phyloP scores from a whole-genome alignment of 169 alveolate genomes.

The Nephromyces sp. region DNA sequence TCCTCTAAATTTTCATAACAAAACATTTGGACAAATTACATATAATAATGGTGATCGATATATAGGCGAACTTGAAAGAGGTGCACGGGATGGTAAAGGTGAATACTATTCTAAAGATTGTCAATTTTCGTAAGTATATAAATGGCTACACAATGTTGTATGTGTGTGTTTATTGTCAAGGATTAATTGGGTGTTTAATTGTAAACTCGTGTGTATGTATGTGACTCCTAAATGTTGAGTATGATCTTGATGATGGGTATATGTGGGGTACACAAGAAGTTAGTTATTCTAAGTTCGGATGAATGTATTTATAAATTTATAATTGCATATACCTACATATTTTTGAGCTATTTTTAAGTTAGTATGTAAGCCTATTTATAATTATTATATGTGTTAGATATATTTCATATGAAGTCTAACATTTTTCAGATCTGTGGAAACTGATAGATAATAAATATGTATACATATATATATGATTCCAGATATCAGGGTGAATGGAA shows the following conservation, averaged over 20 bases:
- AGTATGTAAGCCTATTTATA: background rate
- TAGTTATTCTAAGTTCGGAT: background rate
- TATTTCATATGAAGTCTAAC: background rate
- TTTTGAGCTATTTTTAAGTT: background rate
- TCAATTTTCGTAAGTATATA: too few relatives aligned
- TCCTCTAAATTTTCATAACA: background rate
- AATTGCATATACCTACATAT: background rate
- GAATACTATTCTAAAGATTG: background rate
- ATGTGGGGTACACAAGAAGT: too few relatives aligned
- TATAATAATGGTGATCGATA: background rate
- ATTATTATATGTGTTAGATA: background rate
- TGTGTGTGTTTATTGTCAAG: too few relatives aligned
- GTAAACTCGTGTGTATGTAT: too few relatives aligned
- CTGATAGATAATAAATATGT: background rate
- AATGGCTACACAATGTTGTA: too few relatives aligned
- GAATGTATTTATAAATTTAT: background rate
- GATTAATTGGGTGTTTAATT: too few relatives aligned
- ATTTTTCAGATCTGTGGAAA: background rate
- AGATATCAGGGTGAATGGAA: conserved; percentile 37
- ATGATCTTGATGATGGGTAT: too few relatives aligned
- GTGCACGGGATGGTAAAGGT: background rate
- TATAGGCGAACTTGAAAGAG: background rate
- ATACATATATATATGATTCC: background rate
- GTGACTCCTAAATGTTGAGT: too few relatives aligned
- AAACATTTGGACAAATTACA: too few relatives aligned